Percentiles rank a stretch among this genome's conserved stretches.
Evolutionary conservation across 2,329 filamentous ascomycete genomes (phyloP).

Genomic region (Aspergillus hortae): DNA sequence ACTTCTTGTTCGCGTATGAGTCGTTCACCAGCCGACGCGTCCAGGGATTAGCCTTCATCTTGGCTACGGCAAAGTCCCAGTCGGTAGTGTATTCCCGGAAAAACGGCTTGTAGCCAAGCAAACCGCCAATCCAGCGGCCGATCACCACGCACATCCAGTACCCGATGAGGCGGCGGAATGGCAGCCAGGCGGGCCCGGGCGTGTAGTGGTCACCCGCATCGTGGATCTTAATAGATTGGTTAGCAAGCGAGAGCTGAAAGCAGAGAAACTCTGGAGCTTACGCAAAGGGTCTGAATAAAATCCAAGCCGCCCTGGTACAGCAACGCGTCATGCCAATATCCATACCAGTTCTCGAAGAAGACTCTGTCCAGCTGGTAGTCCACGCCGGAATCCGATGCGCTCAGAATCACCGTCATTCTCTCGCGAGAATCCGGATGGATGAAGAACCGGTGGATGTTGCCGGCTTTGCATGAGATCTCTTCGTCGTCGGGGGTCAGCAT

Average conservation of each 20-base stretch:
- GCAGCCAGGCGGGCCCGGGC: conserved; percentile 7
- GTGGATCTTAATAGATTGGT: conserved; percentile 6
- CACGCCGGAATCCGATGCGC: conserved; percentile 12
- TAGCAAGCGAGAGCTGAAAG: not conserved
- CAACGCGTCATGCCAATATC: conserved; percentile 15
- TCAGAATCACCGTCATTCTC: conserved; percentile 13
- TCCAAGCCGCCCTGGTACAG: conserved; percentile 12
- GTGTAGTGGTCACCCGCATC: conserved; percentile 12
- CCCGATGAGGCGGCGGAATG: conserved; percentile 10
- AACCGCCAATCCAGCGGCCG: conserved; percentile 9
- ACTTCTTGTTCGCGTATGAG: not conserved
- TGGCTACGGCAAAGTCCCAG: conserved; percentile 10
- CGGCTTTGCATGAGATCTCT: conserved; percentile 6
- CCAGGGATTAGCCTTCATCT: conserved; percentile 5
- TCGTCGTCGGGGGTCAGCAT: conserved; percentile 7
- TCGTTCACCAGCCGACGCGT: not conserved
- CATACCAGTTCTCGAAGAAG: conserved; percentile 18
- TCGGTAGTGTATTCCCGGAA: conserved; percentile 12
- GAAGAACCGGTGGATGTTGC: conserved; percentile 10
- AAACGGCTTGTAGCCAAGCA: conserved; percentile 11
- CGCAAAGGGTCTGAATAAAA: conserved; percentile 9
- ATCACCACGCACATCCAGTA: no score
- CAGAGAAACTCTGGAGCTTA: not conserved
- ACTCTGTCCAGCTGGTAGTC: conserved; percentile 14
- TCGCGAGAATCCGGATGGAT: conserved; percentile 11